Evolutionary conservation across 176 grass and related monocot species (phyloP).

Genomic region (bread wheat (Triticum aestivum)): DNA sequence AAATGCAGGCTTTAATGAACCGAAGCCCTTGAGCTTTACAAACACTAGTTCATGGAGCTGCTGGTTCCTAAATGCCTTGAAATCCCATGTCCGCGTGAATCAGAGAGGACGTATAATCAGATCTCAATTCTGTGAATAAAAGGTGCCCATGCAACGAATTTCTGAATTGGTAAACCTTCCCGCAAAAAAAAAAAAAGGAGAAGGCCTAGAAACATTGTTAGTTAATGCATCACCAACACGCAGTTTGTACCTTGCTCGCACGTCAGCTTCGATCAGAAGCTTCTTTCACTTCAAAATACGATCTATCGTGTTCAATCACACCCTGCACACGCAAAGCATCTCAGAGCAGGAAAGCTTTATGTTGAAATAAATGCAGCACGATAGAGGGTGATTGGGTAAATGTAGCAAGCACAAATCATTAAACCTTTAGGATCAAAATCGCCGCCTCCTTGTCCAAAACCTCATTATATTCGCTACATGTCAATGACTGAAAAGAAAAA

Average conservation of each 20-base stretch:
- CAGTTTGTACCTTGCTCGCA: neutral
- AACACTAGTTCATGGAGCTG: neutral
- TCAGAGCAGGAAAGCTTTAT: neutral
- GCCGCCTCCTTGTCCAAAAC: slow-evolving; percentile 81
- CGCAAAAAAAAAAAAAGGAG: neutral
- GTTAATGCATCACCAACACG: neutral
- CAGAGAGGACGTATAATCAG: neutral
- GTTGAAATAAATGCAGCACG: neutral
- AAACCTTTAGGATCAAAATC: slow-evolving; percentile 68
- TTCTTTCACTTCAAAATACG: slow-evolving; percentile 41
- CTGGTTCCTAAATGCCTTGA: neutral
- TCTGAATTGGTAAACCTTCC: neutral
- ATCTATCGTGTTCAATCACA: slow-evolving; percentile 59
- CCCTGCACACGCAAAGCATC: slow-evolving; percentile 29
- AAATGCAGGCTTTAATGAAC: too few relatives aligned
- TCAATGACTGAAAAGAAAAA: slow-evolving; percentile 47
- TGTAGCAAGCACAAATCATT: neutral
- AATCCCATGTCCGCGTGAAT: neutral
- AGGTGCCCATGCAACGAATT: neutral
- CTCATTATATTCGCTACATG: slow-evolving; percentile 84
- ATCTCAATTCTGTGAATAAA: neutral
- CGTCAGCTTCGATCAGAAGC: slow-evolving; percentile 14
- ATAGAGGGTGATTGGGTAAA: neutral
- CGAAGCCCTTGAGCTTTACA: too few relatives aligned
- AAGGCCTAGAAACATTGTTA: neutral